These are phyloP conservation scores for Saturnispora ahearnii DNA, from an alignment of 805 yeast species.

Conservation along the genomic window DNA sequence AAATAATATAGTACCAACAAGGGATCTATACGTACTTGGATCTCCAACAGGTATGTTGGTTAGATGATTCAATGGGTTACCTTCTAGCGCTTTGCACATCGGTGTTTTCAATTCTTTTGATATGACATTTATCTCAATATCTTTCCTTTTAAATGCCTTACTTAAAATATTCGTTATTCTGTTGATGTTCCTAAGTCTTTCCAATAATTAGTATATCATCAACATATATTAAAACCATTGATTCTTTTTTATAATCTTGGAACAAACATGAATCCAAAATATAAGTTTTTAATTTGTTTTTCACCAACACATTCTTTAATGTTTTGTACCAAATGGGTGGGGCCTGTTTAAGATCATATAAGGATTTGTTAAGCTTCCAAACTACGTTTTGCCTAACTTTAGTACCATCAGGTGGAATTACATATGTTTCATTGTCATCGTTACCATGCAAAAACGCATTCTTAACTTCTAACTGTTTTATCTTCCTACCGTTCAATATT, in stretches of 20 bases:
- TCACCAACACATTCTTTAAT: not conserved
- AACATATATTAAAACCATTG: not conserved
- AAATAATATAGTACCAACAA: not conserved
- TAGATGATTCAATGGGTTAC: not conserved
- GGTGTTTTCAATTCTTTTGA: not conserved
- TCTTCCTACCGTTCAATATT: not conserved
- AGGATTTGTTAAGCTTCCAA: constrained; percentile 1
- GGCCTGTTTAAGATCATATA: not conserved
- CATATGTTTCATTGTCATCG: constrained; percentile 5
- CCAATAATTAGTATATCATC: not conserved
- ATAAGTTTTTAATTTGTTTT: not conserved
- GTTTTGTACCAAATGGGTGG: not conserved
- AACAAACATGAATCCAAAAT: not conserved
- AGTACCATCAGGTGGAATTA: constrained; percentile 6
- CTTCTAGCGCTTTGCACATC: not conserved
- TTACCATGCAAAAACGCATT: constrained; percentile 10
- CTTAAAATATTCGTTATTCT: not conserved
- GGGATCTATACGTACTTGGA: not conserved
- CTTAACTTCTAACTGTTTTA: constrained; percentile 9
- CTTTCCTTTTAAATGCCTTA: not conserved
- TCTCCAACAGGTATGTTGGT: not conserved
- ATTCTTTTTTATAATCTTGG: not conserved
- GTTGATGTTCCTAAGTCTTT: not conserved
- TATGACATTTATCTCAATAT: too few relatives aligned
- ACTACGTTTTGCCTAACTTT: not conserved